These are phyloP conservation scores for Fusarium sp. DNA, from an alignment of 2,329 filamentous ascomycete genomes.

Conservation along the genomic window DNA sequence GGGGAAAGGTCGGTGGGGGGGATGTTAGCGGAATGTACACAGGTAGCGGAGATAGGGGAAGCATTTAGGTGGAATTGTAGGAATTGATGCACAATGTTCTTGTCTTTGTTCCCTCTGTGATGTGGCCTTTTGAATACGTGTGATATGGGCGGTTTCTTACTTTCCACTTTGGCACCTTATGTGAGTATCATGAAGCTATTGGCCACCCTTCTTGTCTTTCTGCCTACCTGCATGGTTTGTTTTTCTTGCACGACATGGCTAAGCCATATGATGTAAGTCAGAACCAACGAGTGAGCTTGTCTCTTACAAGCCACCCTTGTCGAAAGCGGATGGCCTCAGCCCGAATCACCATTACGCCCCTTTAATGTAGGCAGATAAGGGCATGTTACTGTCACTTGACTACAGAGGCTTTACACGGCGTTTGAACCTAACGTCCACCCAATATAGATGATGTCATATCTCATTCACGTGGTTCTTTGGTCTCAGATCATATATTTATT, in stretches of 20 bases:
- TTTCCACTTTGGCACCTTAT: neutral
- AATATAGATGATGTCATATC: neutral
- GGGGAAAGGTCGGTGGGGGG: slow-evolving; percentile 16
- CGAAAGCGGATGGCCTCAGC: neutral
- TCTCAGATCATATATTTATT: neutral
- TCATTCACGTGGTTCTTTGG: neutral
- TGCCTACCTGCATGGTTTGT: neutral
- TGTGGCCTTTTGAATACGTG: neutral
- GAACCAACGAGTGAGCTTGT: neutral
- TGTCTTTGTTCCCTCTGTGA: slow-evolving; percentile 7
- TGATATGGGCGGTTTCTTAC: neutral
- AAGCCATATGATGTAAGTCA: neutral
- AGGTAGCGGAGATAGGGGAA: slow-evolving; percentile 24
- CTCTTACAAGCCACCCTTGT: neutral
- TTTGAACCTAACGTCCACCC: neutral
- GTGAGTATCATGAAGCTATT: neutral
- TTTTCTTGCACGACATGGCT: neutral
- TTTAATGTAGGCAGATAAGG: neutral
- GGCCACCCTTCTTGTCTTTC: neutral
- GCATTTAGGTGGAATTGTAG: slow-evolving; percentile 35
- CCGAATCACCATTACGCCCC: neutral
- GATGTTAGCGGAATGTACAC: slow-evolving; percentile 39
- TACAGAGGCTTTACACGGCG: neutral
- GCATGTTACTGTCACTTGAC: neutral
- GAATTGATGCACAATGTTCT: slow-evolving; percentile 41